A percentile compares a stretch with the other conserved stretches of the same genome.
Evolutionary conservation across 805 yeast genomes (phyloP).

Genomic region (Wickerhamomyces alni): DNA sequence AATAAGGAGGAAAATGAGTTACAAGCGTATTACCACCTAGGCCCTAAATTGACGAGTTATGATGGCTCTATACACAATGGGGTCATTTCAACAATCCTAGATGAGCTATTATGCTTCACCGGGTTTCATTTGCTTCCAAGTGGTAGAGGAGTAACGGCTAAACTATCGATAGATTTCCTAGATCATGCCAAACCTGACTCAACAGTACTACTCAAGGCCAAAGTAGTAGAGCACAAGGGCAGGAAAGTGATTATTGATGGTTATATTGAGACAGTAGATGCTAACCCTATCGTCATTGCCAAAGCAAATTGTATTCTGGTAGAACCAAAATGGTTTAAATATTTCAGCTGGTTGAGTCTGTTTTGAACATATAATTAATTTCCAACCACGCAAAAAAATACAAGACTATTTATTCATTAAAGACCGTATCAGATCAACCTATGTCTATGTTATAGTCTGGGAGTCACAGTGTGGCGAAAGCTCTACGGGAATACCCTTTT

Average conservation of each 20-base stretch:
- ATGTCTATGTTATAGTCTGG: too few relatives aligned
- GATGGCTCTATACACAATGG: constrained; percentile 82
- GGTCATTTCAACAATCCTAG: constrained; percentile 68
- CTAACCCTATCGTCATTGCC: constrained; percentile 40
- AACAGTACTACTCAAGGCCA: constrained; percentile 61
- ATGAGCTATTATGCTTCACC: constrained; percentile 79
- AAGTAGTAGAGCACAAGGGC: constrained; percentile 62
- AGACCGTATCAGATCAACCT: too few relatives aligned
- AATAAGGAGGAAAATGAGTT: constrained; percentile 46
- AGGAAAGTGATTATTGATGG: constrained; percentile 82
- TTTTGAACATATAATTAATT: constrained; percentile 17
- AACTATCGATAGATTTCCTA: constrained; percentile 54
- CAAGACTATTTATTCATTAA: too few relatives aligned
- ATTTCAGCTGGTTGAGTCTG: constrained; percentile 47
- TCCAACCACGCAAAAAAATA: background rate
- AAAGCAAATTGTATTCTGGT: constrained; percentile 66
- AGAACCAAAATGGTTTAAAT: constrained; percentile 86
- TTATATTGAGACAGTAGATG: constrained; percentile 44
- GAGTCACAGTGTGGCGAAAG: too few relatives aligned
- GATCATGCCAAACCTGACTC: constrained; percentile 46
- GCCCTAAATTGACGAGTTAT: constrained; percentile 55
- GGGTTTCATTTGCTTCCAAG: constrained; percentile 82
- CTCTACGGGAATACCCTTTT: too few relatives aligned
- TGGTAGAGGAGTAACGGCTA: constrained; percentile 85
- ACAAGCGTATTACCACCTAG: constrained; percentile 66